Base-by-base conservation (phyloP, 2,329 filamentous ascomycete genomes). In the Beauveria australis region DNA sequence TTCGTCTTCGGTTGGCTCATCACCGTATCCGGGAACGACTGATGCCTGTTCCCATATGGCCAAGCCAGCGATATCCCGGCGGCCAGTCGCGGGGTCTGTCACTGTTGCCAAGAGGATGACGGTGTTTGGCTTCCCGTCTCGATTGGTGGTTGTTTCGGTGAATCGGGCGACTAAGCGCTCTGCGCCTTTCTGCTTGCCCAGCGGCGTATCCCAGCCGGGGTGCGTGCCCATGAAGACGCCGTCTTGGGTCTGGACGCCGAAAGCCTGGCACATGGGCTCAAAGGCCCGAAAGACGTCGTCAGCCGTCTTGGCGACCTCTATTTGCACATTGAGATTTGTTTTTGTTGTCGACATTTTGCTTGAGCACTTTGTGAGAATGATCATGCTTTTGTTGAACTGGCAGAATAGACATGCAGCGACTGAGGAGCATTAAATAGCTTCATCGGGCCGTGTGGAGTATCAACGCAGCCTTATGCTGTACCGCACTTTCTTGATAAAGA, bases 21-120 rank as follows among this genome's bases (percentile, higher is more conserved):
- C 76, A 14, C 82, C 82, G 53, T 75, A 67, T 14, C 81, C 81
- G 2, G 75, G 71, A 0, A 83, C 75, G 7, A 73, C 68, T 0
- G 82, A 84, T 0, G 73, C 68, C 64, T 85, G 82, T 9, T 73
- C 66, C 83, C 83, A 86, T 60, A 84, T 78, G 3, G 82, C 81
- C 30, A 81, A 62, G 18, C 82, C 83, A 10, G 73, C 82, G n/a
- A 83, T 72, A 22, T 28, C 51, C 5, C 62, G 61, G 6, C 56
- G 24, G 14, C 30, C 6, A 2, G 66, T 66, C 1, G 74, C 65
- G 1, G 72, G 69, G 60, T 71, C 69, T 0, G 75, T 68, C 1
- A 83, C 52, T 0, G 78, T 82, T 1, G 81, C 82, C 63, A 83
- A 83, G 62, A 85, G 72, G 63, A 80, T 83, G 1, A 83, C 59